phyloP scores from a whole-genome alignment of 306 rosid species.

The Abrus pulchellus region DNA sequence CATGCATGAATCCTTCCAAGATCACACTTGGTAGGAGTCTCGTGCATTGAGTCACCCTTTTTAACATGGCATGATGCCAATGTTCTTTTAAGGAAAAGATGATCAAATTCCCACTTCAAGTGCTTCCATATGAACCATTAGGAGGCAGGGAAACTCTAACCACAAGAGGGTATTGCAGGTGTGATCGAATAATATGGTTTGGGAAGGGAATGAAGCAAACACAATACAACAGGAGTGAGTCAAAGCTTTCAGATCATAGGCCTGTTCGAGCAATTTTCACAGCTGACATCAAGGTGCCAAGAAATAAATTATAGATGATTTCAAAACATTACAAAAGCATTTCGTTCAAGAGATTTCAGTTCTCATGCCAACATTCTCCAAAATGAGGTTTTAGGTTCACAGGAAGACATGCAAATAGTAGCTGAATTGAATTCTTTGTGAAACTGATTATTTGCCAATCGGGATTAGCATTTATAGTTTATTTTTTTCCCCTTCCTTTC shows the following conservation, averaged over 20 bases:
- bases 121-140: slow-evolving; percentile 38
- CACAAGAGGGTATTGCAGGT: slow-evolving; percentile 49
- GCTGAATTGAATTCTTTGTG: slow-evolving; percentile 51
- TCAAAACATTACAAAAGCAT: slow-evolving; percentile 16
- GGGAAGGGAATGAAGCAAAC: slow-evolving; percentile 67
- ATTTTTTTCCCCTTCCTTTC: background rate
- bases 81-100: background rate
- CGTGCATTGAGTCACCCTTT: background rate
- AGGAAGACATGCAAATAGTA: slow-evolving; percentile 40
- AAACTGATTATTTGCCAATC: slow-evolving; percentile 40
- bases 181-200: slow-evolving; percentile 67
- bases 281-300: slow-evolving; percentile 47
- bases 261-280: slow-evolving; percentile 61
- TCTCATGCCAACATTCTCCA: background rate
- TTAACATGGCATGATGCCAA: background rate
- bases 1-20: too few species aligned
- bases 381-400: slow-evolving; percentile 9
- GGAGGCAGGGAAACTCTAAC: slow-evolving; percentile 27
- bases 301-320: slow-evolving; percentile 23
- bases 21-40: too few species aligned
- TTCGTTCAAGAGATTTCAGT: slow-evolving; percentile 52
- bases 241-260: slow-evolving; percentile 63
- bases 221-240: slow-evolving; percentile 55
- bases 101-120: slow-evolving; percentile 18
- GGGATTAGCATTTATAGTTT: background rate